Evolutionary conservation across 2,329 filamentous ascomycete genomes (phyloP), one percentile per base, ranked within the genome.

Genomic region (Amphichorda felina): DNA sequence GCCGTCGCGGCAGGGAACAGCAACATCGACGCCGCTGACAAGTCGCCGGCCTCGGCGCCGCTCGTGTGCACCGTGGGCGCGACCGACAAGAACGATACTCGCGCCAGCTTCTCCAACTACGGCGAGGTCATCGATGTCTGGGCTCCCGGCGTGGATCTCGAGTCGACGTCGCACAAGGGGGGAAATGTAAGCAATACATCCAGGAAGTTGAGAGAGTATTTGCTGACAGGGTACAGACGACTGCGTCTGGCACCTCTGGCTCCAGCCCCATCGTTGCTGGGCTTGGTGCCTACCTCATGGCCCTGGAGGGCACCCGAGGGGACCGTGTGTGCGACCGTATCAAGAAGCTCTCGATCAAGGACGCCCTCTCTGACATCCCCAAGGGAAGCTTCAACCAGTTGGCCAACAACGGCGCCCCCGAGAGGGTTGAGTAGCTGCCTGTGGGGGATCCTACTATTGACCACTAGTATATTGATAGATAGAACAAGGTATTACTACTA

Each of bases 241-340:
- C 82, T 63, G 94, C 94, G 66, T 94, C 86, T 26, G 87, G 87
- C 59, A 94, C 87, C 44, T 94, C 87, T 35, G 94, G 94, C 86
- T 86, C 87, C 41, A 94, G 86, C 41, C 87, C 87, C 48, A 86
- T 94, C 61, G 79, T 94, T 57, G 80, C 79, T 55, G 87, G 87
- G 72, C 82, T 95, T 42, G 70, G 93, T 50, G 87, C 87, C 61
- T 94, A 95, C 51, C 53, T 80, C 10, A 70, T 79, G 56, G 48
- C 58, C 30, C 58, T 71, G 17, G 68, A 72, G 54, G 50, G 52
- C 35, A 53, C 73, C 40, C 57, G 51, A 5, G 55, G 61, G 9
- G 53, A 53, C 19, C 57, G 46, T 8, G 63, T 72, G 28, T 61
- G 59, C 43, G 30, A 48, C 33, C 60, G 63, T 43, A 62, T 75